Evolutionary conservation across 257 asterid genomes (phyloP), one percentile per base, ranked within the genome.

Genomic region (Ehretia macrophylla): DNA sequence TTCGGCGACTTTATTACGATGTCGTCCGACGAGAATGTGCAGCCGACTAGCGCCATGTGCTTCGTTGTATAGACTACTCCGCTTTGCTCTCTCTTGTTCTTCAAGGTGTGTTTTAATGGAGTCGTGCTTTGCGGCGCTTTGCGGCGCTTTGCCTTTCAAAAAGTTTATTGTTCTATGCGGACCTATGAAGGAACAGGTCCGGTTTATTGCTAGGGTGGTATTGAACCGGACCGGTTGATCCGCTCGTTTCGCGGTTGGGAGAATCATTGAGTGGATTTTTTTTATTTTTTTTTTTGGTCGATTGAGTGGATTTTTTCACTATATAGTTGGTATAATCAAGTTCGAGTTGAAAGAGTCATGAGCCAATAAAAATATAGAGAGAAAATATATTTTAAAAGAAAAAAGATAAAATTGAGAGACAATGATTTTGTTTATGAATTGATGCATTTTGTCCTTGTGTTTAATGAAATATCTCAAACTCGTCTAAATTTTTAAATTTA

Each of bases 1-100:
- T 73, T 86, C 17, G 91, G 95, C 18, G 99, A 86, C 79, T 77
- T 92, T 8, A 82, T 62, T 53, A 92, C 91, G 64, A 83, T 70
- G 66, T 78, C 84, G 77, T 86, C 95, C 22, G 99, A 85, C n/a
- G 99, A 83, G 62, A 81, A 40, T 17, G 76, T 60, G 65, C 77
- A 69, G 45, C 79, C 76, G 52, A 11, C 21, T 1, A 27, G 4
- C 47, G 47, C 47, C 47, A 42, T 42, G 8, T 42, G 47, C 1
- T 4, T 42, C 5, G 16, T 42, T 1, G 47, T 42, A 11, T 38
- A 38, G 44, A 38, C 11, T n/a, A n/a, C n/a, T 38, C 44, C 11
- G 44, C 44, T 38, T 5, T 38, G 44, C 9, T 1, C 16, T 42
- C 47, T 42, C 47, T 42, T 42, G n/a, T n/a, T n/a, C 44, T 38